Evolutionary conservation across 345 rosid genomes (phyloP), one percentile per base, ranked within the genome.

Genomic region (Salix udensis): DNA sequence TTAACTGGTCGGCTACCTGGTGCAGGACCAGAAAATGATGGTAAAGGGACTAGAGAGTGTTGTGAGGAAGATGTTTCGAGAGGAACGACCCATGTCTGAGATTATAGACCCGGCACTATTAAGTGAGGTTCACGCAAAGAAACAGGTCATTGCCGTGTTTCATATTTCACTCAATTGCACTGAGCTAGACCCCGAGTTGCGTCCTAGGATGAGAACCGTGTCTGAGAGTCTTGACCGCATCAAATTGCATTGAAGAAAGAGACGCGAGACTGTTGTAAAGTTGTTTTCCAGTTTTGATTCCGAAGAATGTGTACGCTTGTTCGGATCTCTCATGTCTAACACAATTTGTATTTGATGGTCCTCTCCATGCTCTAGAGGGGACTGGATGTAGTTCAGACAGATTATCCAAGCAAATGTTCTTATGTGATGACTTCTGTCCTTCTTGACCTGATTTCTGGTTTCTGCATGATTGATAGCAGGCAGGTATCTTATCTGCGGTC

Each of bases 131-230:
- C 76, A 86, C 21, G 89, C 87, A 0, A 93, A 88, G 86, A 92
- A 89, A 48, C 97, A 96, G 74, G 92, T 93, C 2, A 23, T 86
- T 40, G 81, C 91, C 7, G 87, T 89, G 13, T 88, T 96, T 77
- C 94, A 96, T 76, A 83, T 93, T 30, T 95, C 99, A 4, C 88
- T 96, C 34, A 96, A 89, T 73, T 96, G 99, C 86, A 89, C 99
- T 0, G 99, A 96, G 50, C 80, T 84, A 48, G 94, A 93, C 76
- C 98, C 98, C 0, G 98, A 96, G 83, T 13, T 91, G 77, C 98
- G 99, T 31, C 99, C 99, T 0, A 81, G 87, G 88, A 96, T 93
- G 97, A 93, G 88, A 89, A 82, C 73, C 0, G 96, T 96, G 76
- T 92, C 90, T 2, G 98, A 96, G 74, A 84, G 76, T 82, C 96